Conservation (phyloP, 768 basidiomycete species). For the Hirschioporus abietinus region DNA sequence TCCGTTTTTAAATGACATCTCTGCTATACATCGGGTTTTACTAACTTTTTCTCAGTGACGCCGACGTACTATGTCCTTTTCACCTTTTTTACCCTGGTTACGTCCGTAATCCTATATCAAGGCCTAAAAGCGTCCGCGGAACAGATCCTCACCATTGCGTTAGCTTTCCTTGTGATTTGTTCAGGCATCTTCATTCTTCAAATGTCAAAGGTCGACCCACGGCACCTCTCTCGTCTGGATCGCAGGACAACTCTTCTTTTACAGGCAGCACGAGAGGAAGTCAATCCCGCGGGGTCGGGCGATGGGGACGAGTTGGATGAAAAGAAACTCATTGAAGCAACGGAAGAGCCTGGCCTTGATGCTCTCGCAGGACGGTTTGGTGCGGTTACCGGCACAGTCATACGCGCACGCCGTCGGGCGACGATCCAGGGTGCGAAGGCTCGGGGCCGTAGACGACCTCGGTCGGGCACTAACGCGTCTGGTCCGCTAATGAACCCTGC, state of each 20-base stretch:
- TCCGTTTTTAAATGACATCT: neutral
- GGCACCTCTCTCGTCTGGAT: constrained; percentile 33
- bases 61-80: constrained; percentile 37
- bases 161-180: constrained; percentile 37
- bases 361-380: constrained; percentile 25
- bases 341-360: constrained; percentile 45
- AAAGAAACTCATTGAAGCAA: constrained; percentile 9
- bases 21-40: neutral
- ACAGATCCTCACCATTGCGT: constrained; percentile 37
- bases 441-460: neutral
- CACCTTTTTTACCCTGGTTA: constrained; percentile 35
- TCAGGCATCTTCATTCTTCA: constrained; percentile 42
- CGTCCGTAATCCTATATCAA: constrained; percentile 35
- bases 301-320: constrained; percentile 25
- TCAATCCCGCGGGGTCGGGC: constrained; percentile 25
- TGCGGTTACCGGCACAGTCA: constrained; percentile 11
- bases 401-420: constrained; percentile 12
- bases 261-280: constrained; percentile 30
- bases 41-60: constrained; percentile 15
- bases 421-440: constrained; percentile 2
- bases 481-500: neutral
- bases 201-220: constrained; percentile 38
- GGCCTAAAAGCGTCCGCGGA: constrained; percentile 34
- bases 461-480: neutral
- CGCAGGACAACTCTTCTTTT: constrained; percentile 38